Evolutionary conservation across 2,329 filamentous ascomycete species (phyloP), one percentile per base, ranked within the genome.

Genomic region (Penicillium sp.): DNA sequence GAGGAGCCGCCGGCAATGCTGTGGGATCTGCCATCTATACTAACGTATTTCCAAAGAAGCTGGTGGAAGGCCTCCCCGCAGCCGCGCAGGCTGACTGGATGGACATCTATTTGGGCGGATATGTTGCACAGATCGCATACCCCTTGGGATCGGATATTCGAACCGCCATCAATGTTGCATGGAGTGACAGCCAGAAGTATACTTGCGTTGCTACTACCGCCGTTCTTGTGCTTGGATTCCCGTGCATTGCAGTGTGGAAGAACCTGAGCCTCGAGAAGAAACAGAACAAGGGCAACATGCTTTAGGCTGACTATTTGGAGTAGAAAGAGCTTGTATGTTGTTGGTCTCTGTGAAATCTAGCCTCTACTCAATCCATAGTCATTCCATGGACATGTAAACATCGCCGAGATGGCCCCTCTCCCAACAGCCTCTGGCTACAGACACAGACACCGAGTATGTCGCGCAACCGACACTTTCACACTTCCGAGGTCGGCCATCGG

Each of bases 1-100:
- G 77, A 1, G 72, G 73, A 5, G 71, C 76, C 2, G 72, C 78
- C 15, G 77, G 77, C 1, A 62, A 65, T 19, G 71, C 73, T 2
- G 73, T 75, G 23, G 63, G 67, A 0, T 68, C 70, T 4, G 66
- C 69, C 26, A 87, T 90, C 65, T 90, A 87, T 84, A 85, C 82
- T 2, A 81, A 83, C 63, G 82, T 84, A 1, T 86, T 89, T 72
- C 80, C 80, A 8, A 68, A 75, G 2, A 78, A 79, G 0, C 78
- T 89, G 11, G 64, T 65, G 35, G 69, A 70, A 29, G 76, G 80
- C 58, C 75, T 88, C 0, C 85, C 86, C 0, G 68, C 59, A 0
- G 62, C 67, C 7, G 19, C 63, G 0, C 68, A 73, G 45, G 64
- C 66, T 13, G 64, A 70, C 31, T 60, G 52, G 19, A 54, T 53